Evolutionary conservation across 2,329 filamentous ascomycete genomes (phyloP).

Genomic region (Colletotrichum spaethianum): DNA sequence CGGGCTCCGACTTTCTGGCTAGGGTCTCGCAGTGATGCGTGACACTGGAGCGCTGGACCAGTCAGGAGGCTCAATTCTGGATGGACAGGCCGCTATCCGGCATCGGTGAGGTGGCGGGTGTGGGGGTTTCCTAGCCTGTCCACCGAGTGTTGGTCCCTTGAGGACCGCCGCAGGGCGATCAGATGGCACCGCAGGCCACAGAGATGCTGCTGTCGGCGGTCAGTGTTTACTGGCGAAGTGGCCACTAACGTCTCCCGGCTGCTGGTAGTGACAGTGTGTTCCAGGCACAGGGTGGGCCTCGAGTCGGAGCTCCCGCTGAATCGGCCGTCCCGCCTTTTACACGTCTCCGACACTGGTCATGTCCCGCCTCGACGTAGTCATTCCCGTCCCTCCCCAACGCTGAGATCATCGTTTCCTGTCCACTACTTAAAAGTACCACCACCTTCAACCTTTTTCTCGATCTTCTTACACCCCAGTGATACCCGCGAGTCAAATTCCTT

Average conservation of each 20-base stretch:
- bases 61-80: constrained; percentile 3
- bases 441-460: constrained; percentile 14
- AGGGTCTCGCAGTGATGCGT: neutral
- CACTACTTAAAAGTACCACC: constrained; percentile 30
- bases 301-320: constrained; percentile 29
- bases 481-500: constrained; percentile 23
- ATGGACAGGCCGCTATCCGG: constrained; percentile 19
- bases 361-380: constrained; percentile 7
- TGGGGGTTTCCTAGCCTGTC: neutral
- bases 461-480: neutral
- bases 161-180: neutral
- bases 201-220: neutral
- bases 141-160: neutral
- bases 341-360: constrained; percentile 7
- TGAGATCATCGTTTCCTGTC: constrained; percentile 21
- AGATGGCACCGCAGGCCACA: neutral
- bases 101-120: constrained; percentile 27
- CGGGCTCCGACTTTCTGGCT: constrained; percentile 23
- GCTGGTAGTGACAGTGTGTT: neutral
- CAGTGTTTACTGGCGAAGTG: constrained; percentile 5
- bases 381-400: constrained; percentile 16
- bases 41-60: neutral
- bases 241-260: neutral
- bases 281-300: neutral
- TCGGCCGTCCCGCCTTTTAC: constrained; percentile 8